A percentile compares a stretch with the other conserved stretches of the same genome.
phyloP scores from a whole-genome alignment of 2,329 filamentous ascomycete species.

The Atkinsonella hypoxylon region DNA sequence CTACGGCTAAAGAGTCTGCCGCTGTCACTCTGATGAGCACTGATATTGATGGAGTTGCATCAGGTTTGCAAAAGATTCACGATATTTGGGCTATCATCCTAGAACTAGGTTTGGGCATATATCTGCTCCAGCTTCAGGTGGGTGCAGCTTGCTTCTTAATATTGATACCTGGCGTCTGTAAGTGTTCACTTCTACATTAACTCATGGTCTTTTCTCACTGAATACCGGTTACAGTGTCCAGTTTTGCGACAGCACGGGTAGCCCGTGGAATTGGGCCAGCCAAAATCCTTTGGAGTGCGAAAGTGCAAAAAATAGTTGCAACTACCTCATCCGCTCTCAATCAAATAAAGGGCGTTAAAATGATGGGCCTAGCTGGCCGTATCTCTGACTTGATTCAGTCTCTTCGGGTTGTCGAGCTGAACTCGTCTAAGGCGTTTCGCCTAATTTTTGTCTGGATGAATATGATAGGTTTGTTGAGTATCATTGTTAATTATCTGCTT shows the following conservation, averaged over 20 bases:
- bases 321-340: not conserved
- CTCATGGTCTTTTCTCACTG: too few species aligned
- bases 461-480: too few species aligned
- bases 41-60: conserved; percentile 30
- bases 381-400: not conserved
- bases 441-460: too few species aligned
- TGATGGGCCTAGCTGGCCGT: not conserved
- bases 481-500: too few species aligned
- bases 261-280: not conserved
- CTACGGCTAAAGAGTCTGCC: conserved; percentile 24
- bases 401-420: not conserved
- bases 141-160: conserved; percentile 33
- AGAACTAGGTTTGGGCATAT: conserved; percentile 32
- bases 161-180: not conserved
- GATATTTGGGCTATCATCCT: conserved; percentile 28
- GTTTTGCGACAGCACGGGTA: not conserved
- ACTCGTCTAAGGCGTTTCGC: not conserved
- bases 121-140: conserved; percentile 32
- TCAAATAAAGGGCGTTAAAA: not conserved
- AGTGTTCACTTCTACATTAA: too few species aligned
- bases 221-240: not conserved
- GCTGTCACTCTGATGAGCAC: conserved; percentile 36
- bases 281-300: not conserved
- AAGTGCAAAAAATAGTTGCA: not conserved
- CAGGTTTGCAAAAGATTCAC: conserved; percentile 23